Base-by-base conservation (phyloP, 2,329 filamentous ascomycete genomes). In the Xylariaceae sp. region DNA sequence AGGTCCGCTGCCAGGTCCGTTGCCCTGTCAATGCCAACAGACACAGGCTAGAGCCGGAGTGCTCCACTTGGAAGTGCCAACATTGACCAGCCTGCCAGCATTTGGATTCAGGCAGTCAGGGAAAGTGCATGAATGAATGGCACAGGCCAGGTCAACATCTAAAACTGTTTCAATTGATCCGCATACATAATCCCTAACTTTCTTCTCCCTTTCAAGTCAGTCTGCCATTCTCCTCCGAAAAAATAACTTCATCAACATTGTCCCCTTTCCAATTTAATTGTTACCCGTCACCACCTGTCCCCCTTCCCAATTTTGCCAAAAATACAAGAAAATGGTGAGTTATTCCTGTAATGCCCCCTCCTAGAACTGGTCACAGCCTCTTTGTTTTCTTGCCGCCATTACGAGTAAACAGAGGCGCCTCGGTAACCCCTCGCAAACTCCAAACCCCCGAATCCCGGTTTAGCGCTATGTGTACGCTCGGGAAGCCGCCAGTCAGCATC, bases 241-340 rank as follows among this genome's bases (percentile, higher is more conserved):
- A 65, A 65, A 62, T 61, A 68, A 56, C 64, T 64, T 64, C 66
- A 58, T 64, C 47, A 64, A 62, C 60, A 42, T 37, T 44, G 45
- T 48, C 48, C 54, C 16, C 32, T 43, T 40, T 59, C 44, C 26
- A 50, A 23, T 42, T 45, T 56, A 54, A 50, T 43, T 50, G 14
- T 48, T 54, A 29, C 14, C 21, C 37, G 44, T 10, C 48, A 18
- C 48, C 42, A 52, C 50, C 56, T 41, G 50, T 6, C 42, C 37
- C 37, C 42, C 4, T 37, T 47, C 19, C 41, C 47, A 46, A 49
- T 53, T 46, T n/a, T 44, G 21, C 54, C 57, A 67, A 42, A 58
- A 70, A 70, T 67, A 67, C 70, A 58, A 65, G 68, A 67, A 42
- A 58, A 70, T 70, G 68, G 68, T 70, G 57, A 65, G 68, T 69